Base-by-base conservation (phyloP, 208 protist genomes). In the Leishmania lainsoni region DNA sequence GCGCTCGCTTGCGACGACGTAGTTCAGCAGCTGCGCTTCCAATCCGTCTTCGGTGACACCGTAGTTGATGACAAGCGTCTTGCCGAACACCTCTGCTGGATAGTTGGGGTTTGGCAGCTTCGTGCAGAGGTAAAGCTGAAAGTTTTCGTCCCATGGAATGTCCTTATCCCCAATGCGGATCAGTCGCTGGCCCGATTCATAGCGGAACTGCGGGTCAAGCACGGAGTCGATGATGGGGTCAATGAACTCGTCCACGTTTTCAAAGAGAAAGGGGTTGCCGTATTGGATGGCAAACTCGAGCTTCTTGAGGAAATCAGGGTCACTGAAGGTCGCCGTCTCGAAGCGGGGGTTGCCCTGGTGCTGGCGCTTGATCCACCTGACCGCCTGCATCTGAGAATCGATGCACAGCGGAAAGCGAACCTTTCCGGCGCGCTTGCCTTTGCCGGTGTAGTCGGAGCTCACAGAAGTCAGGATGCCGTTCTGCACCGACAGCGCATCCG, bases 41-140 rank as follows among this genome's bases (percentile, higher is more conserved):
- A 99, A 93, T 22, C 99, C 99, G 54, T 98, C 87, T 78, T 98
- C 91, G 52, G 99, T 99, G 61, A 99, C 99, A 45, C 93, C 96
- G 90, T 99, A 99, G 91, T 99, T 99, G 86, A 99, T 99, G 63
- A 99, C 98, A 77, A 98, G 98, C 39, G 97, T 94, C 91, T 99
- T 99, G 56, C 97, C 96, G 79, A 99, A 99, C 22, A 99, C 92
- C 87, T 99, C 99, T 20, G 99, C 98, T 0, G 97, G 87, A 89
- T 99, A 99, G 80, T 99, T 94, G 3, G 99, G 99, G 89, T 99
- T 99, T n/a, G 96, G 85, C 59, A 99, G 89, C 90, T 99, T 99
- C 17, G 98, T 99, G 81, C 98, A 99, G 35, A 99, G 86, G 87
- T 99, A 99, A 39, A 99, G 89, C 83, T 97, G 93, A 90, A 99